These are phyloP conservation scores for Astrocystis sublimbata DNA, from an alignment of 495 filamentous ascomycete genomes.

Conservation along the genomic window DNA sequence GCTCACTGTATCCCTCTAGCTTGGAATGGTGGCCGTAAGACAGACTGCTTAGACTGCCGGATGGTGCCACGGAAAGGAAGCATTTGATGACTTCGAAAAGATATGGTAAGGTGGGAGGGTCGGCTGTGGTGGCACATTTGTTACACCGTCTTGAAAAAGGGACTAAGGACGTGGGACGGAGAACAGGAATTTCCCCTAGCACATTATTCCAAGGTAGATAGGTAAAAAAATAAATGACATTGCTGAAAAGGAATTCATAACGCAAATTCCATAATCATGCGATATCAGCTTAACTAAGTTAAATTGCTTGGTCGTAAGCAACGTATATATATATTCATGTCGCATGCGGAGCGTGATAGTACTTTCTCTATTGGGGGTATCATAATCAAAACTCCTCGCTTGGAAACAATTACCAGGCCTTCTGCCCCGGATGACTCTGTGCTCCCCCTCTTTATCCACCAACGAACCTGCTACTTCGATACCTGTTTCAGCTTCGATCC, in stretches of 20 bases:
- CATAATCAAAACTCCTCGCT: not conserved
- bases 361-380: slow-evolving; percentile 9
- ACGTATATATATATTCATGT: not conserved
- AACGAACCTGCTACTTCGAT: slow-evolving; percentile 15
- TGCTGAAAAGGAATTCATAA: no score
- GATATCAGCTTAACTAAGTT: no score
- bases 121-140: no score
- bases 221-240: no score
- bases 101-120: no score
- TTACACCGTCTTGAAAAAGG: no score
- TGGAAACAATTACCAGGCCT: not conserved
- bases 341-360: not conserved
- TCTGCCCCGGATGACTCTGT: not conserved
- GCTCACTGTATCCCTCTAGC: not conserved
- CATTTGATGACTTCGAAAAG: no score
- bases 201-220: no score
- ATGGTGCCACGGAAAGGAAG: not conserved
- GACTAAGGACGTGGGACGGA: not conserved
- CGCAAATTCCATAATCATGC: no score
- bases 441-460: not conserved
- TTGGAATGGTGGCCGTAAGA: not conserved
- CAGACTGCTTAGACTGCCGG: not conserved
- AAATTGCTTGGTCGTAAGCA: no score
- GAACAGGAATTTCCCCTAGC: not conserved
- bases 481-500: slow-evolving; percentile 32